Base-by-base conservation (phyloP, 1,139 yeast genomes). In the Hyphopichia wangnamkhiaoensis region DNA sequence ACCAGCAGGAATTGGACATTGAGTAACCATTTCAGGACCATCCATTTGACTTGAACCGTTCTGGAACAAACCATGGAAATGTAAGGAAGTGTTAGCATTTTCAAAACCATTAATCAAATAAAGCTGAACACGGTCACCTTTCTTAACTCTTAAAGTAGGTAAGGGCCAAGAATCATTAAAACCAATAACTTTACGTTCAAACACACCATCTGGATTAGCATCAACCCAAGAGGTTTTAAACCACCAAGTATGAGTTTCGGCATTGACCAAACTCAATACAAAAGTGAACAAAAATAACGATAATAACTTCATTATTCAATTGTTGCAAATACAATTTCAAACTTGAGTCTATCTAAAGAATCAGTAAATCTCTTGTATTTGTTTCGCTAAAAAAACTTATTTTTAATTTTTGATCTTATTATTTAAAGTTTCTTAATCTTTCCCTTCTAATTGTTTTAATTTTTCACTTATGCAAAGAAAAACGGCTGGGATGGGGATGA, bases 1-100 rank as follows among this genome's bases (percentile, higher is more conserved):
- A 25, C 84, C 84, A 16, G 86, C 84, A 33, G 82, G 76, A 42
- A 85, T 79, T 21, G 93, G 91, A 61, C 93, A 85, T 59, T 84
- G 91, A 8, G 89, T 81, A 30, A 84, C 80, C 73, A 76, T 74
- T 53, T 82, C 83, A 3, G 93, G 89, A 5, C 94, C 94, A 59
- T 85, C 94, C 87, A 82, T 83, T 54, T 76, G 79, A 46, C 64
- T 70, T 2, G 76, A 60, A 10, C 80, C 80, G 28, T 74, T 71
- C 65, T 81, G 86, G 60, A 81, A 81, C 45, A 85, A 58, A 9
- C 94, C 94, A 49, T 85, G 94, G 74, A 84, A 83, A 61, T 85
- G 94, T 38, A 85, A 60, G 5, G 89, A 76, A 5, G 90, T 80
- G 50, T 79, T 73, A 33, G 64, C 54, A n/a, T 30, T 34, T 43